Conservation (phyloP, 257 asterid species). For the Solanum bulbocastanum region DNA sequence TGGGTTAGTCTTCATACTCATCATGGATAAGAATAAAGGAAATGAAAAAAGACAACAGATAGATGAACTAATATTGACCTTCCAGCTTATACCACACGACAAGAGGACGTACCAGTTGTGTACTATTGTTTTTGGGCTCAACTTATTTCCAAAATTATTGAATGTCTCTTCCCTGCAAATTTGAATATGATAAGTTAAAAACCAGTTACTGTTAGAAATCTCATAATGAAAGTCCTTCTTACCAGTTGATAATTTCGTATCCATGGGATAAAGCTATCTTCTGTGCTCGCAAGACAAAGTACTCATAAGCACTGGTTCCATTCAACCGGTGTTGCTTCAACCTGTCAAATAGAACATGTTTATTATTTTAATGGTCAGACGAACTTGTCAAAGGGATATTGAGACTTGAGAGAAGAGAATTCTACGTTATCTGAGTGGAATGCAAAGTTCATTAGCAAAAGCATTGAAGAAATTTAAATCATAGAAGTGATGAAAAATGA, state of each 20-base stretch:
- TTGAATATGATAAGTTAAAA: not conserved
- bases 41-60: not conserved
- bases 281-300: conserved; percentile 79
- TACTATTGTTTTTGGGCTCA: conserved; percentile 72
- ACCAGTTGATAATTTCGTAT: conserved; percentile 93
- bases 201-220: not conserved
- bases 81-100: not conserved
- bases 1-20: not conserved
- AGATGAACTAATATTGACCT: not conserved
- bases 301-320: conserved; percentile 52
- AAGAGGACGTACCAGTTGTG: conserved; percentile 67
- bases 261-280: conserved; percentile 84
- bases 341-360: conserved; percentile 28
- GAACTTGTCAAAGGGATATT: not conserved
- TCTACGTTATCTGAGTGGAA: not conserved
- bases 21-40: not conserved
- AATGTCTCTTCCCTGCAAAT: conserved; percentile 88
- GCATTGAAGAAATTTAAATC: not conserved
- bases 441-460: not conserved
- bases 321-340: conserved; percentile 26
- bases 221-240: not conserved
- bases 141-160: conserved; percentile 73
- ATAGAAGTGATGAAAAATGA: not conserved
- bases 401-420: not conserved
- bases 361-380: not conserved